phyloP scores from a whole-genome alignment of 2,329 filamentous ascomycete species.

The Calycina marina region DNA sequence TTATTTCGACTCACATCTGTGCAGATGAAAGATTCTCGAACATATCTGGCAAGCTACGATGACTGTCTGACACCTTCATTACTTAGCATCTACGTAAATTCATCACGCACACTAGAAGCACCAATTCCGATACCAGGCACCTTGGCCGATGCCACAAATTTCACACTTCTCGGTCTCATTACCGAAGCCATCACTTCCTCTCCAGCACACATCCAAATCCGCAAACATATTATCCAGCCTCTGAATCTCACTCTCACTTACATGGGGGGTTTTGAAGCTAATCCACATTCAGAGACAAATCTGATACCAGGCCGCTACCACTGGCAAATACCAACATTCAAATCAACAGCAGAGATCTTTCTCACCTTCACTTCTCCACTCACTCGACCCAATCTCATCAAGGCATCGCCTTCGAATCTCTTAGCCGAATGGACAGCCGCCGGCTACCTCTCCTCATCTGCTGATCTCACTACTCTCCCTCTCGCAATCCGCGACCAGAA shows the following conservation, averaged over 20 bases:
- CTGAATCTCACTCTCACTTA: conserved; percentile 4
- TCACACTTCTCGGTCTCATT: conserved; percentile 5
- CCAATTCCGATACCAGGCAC: too few relatives aligned
- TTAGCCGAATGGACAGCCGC: conserved; percentile 9
- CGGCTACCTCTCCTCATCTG: conserved; percentile 6
- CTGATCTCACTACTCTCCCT: conserved; percentile 6
- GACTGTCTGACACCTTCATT: too few relatives aligned
- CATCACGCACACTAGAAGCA: too few relatives aligned
- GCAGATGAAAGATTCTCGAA: too few relatives aligned
- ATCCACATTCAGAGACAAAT: not conserved
- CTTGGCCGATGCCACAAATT: too few relatives aligned
- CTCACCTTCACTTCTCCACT: conserved; percentile 2
- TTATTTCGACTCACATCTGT: too few relatives aligned
- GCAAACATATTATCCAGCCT: conserved; percentile 4
- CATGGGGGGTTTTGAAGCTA: conserved; percentile 7
- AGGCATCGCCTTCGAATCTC: conserved; percentile 7
- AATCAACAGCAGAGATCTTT: conserved; percentile 6
- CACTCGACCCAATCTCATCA: conserved; percentile 1
- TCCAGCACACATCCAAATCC: conserved; percentile 5
- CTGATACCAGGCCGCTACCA: conserved; percentile 7
- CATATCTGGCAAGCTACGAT: too few relatives aligned
- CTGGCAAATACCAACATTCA: conserved; percentile 4
- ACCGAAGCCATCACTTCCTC: conserved; percentile 5
- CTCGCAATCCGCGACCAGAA: conserved; percentile 5
- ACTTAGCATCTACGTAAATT: too few relatives aligned